Evolutionary conservation across 75 land plant genomes (phyloP).

Genomic region (Pinus tabuliformis): DNA sequence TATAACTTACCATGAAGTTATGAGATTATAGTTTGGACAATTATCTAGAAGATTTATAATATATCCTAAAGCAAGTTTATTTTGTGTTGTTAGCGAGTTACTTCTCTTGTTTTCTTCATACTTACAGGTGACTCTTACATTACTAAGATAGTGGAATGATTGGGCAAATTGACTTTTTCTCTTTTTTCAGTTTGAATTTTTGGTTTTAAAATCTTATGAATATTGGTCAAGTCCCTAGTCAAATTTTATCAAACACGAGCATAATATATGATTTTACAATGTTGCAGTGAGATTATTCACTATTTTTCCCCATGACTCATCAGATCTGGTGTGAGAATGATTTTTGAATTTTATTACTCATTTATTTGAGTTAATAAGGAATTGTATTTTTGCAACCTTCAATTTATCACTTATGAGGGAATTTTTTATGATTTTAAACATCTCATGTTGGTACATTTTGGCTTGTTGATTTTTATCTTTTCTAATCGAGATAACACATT

Average conservation of each 20-base stretch:
- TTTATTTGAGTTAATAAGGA: neutral
- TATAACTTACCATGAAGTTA: neutral
- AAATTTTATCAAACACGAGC: neutral
- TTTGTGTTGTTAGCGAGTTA: neutral
- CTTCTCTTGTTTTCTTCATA: neutral
- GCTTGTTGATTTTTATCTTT: too few relatives aligned
- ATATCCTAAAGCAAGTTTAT: neutral
- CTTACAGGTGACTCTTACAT: conserved; percentile 26
- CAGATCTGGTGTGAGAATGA: neutral
- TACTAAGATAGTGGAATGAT: conserved; percentile 11
- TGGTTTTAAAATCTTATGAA: neutral
- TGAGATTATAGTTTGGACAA: neutral
- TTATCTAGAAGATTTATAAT: too few relatives aligned
- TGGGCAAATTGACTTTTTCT: neutral
- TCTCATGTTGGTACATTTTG: too few relatives aligned
- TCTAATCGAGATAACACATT: too few relatives aligned
- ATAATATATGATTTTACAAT: neutral
- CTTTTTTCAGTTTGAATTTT: neutral
- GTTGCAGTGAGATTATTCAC: neutral
- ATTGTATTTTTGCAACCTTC: neutral
- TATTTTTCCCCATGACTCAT: neutral
- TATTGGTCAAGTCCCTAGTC: neutral
- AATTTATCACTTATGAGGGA: neutral
- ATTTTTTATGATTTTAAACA: neutral
- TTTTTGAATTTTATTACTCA: neutral